Evolutionary conservation across 306 rosid species (phyloP).

Genomic region (Vigna hirtella): DNA sequence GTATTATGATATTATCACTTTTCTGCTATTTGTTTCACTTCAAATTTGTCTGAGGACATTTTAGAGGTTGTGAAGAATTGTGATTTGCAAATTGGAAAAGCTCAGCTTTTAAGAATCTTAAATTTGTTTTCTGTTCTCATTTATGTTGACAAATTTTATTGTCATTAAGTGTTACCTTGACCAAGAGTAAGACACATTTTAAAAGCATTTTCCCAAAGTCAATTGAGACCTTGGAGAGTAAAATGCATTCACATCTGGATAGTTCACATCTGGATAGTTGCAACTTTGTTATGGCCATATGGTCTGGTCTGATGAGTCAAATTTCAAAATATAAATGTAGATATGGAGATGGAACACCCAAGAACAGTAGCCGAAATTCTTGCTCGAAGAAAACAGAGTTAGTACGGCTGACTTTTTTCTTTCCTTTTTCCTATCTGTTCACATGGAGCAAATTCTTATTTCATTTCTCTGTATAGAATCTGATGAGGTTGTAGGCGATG

Average conservation of each 20-base stretch:
- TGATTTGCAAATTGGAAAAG: constrained; percentile 4
- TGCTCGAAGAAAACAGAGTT: constrained; percentile 72
- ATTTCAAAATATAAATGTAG: constrained; percentile 63
- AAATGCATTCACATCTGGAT: constrained; percentile 27
- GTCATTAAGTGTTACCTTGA: background rate
- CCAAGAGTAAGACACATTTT: background rate
- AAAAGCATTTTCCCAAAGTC: constrained; percentile 12
- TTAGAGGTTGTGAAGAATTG: constrained; percentile 10
- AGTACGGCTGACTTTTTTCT: constrained; percentile 44
- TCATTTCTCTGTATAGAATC: constrained; percentile 55
- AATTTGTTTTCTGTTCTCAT: background rate
- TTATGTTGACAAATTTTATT: constrained; percentile 18
- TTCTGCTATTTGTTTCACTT: background rate
- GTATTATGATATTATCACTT: constrained; percentile 26
- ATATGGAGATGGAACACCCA: constrained; percentile 79
- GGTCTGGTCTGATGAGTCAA: constrained; percentile 45
- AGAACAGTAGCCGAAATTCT: constrained; percentile 76
- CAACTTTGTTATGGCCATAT: constrained; percentile 17
- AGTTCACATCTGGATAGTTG: constrained; percentile 8
- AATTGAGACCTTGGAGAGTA: background rate
- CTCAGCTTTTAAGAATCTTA: constrained; percentile 14
- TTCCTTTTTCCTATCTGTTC: constrained; percentile 36
- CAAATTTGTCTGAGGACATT: constrained; percentile 10
- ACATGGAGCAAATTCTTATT: constrained; percentile 39
- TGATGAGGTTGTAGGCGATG: constrained; percentile 61